Percentiles rank a stretch among this genome's conserved stretches.
Conservation (phyloP, 2,329 filamentous ascomycete genomes). For the Chrysoporthe puriensis region DNA sequence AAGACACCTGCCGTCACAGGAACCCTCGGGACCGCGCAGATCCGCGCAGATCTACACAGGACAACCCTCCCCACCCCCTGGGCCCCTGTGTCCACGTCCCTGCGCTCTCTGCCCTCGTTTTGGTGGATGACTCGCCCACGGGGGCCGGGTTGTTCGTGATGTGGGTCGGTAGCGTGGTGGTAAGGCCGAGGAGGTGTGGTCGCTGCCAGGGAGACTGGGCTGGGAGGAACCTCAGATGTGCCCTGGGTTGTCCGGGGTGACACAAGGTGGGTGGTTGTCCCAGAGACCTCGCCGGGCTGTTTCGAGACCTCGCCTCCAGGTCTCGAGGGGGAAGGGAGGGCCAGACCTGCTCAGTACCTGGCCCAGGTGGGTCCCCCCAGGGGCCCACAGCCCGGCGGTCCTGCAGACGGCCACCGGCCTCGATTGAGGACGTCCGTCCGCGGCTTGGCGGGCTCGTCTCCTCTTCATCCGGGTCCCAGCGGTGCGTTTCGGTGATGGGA, state of each 20-base stretch:
- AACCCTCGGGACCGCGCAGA: background rate
- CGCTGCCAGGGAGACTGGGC: no score
- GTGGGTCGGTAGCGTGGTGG: no score
- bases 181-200: no score
- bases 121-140: no score
- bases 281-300: no score
- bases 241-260: no score
- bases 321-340: no score
- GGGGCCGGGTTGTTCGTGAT: no score
- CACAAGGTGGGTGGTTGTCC: no score
- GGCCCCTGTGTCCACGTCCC: background rate
- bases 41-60: conserved; percentile 1
- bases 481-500: background rate
- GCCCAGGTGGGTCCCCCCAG: background rate
- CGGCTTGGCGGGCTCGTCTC: background rate
- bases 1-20: conserved; percentile 1
- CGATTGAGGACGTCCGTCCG: background rate
- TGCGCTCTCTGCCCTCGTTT: background rate
- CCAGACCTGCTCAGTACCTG: no score
- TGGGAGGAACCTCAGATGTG: no score
- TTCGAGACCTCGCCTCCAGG: no score
- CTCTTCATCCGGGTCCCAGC: background rate
- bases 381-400: background rate
- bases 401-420: background rate
- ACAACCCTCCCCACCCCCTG: background rate